phyloP scores from a whole-genome alignment of 306 rosid genomes.

The Phaseolus lunatus region DNA sequence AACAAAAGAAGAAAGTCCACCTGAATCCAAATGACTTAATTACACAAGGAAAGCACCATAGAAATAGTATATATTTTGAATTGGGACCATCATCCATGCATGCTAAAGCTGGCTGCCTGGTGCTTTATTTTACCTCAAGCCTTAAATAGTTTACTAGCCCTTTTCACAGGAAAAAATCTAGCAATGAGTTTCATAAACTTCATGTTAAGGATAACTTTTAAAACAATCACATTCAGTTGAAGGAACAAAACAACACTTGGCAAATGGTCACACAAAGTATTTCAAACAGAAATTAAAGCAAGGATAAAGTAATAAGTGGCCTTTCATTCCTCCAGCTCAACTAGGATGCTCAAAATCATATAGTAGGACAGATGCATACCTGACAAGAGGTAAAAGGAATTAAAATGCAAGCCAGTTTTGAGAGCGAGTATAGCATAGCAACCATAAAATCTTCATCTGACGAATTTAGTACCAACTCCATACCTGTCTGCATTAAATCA shows the following conservation, averaged over 20 bases:
- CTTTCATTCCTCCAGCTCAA: slow-evolving; percentile 31
- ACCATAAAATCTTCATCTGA: slow-evolving; percentile 63
- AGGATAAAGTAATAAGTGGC: slow-evolving; percentile 3
- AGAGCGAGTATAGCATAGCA: slow-evolving; percentile 71
- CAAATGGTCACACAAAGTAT: neutral
- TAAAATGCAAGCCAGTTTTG: slow-evolving; percentile 68
- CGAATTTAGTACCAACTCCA: slow-evolving; percentile 56
- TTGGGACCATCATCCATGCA: slow-evolving; percentile 1
- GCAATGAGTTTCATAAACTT: slow-evolving; percentile 15
- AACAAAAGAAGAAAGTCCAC: slow-evolving; percentile 65
- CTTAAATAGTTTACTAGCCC: neutral
- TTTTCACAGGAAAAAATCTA: slow-evolving; percentile 3
- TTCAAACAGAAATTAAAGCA: slow-evolving; percentile 24
- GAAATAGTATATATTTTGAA: neutral
- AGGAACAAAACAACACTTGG: neutral
- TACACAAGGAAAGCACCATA: slow-evolving; percentile 18
- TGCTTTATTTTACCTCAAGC: slow-evolving; percentile 28
- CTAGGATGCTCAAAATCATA: slow-evolving; percentile 10
- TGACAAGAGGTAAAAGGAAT: slow-evolving; percentile 61
- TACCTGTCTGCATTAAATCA: slow-evolving; percentile 65
- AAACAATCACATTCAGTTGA: neutral
- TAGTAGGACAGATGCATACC: slow-evolving; percentile 54
- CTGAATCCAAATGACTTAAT: slow-evolving; percentile 54
- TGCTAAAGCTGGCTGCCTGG: slow-evolving; percentile 19
- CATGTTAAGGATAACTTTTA: neutral